Percentiles rank a stretch among this genome's conserved stretches.
Conservation (phyloP, 202 grass and related monocot genomes). For the Dendrocalamus latiflorus region DNA sequence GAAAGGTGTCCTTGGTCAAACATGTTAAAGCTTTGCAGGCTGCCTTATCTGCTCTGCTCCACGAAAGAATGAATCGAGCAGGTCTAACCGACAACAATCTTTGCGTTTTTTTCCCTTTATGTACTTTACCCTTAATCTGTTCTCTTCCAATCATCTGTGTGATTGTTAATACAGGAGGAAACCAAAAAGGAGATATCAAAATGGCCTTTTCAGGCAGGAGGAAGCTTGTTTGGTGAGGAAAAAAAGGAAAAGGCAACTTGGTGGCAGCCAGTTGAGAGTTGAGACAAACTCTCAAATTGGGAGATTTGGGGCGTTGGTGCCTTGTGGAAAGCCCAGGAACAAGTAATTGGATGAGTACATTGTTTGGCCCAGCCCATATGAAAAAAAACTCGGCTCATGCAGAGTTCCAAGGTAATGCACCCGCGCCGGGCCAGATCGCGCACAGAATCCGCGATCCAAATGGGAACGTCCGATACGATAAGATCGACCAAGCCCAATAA, state of each 20-base stretch:
- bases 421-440: too few species aligned
- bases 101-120: neutral
- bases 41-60: slow-evolving; percentile 28
- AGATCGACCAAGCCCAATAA: too few species aligned
- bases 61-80: neutral
- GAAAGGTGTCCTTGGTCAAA: neutral
- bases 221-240: neutral
- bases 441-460: too few species aligned
- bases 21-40: neutral
- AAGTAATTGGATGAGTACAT: neutral
- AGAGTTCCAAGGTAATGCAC: too few species aligned
- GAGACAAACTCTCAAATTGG: too few species aligned
- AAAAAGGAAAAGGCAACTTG: neutral
- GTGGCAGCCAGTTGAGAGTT: neutral
- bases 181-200: neutral
- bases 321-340: neutral
- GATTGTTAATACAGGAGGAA: neutral
- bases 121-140: neutral
- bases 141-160: neutral
- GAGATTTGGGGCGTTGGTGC: neutral
- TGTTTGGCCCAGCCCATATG: neutral
- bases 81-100: slow-evolving; percentile 14
- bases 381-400: too few species aligned
- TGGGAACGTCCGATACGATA: too few species aligned
- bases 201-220: neutral